Evolutionary conservation across 805 yeast genomes (phyloP), one percentile per base, ranked within the genome.

Genomic region (Myxozyma nipponensis): DNA sequence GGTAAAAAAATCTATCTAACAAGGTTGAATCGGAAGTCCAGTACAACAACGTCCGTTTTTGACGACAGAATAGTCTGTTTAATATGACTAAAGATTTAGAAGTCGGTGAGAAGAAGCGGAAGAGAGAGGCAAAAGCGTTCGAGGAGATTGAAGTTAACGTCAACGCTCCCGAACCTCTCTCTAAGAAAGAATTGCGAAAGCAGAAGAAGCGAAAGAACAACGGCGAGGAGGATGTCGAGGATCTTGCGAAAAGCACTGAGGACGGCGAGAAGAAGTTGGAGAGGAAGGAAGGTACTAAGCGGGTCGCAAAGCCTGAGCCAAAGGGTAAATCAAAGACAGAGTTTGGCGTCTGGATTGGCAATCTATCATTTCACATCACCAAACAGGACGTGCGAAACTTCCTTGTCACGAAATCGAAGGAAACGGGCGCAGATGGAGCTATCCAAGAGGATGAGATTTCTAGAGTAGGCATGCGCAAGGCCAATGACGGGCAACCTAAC

Each of bases 261-360:
- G 39, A 10, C 36, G 47, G 44, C 28, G 19, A 10, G 15, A 46
- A 35, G 34, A 41, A 32, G 19, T 35, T 9, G 42, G 39, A 34
- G 43, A 25, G 37, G 59, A 58, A 15, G 68, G 62, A 21, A 51
- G 59, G 6, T 60, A 63, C 24, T 69, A 68, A 46, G 68, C 7
- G 13, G 7, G 65, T 30, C 64, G 65, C 40, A 69, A 63, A 25
- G 56, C 58, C 26, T 62, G 56, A 22, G 64, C 62, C 23, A 70
- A 62, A 18, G 64, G 62, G n/a, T 66, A 59, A 40, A 47, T 51
- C 63, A 15, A 61, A 42, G 63, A 76, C 83, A 3, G 78, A 76
- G 47, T 78, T 70, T 61, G 95, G 95, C 40, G 93, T 89, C 32
- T 93, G 98, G 98, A 78, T 93, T 42, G 98, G 98, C 39, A 93